Base-by-base conservation (phyloP, 2,329 filamentous ascomycete species). In the Venturia pyrina region DNA sequence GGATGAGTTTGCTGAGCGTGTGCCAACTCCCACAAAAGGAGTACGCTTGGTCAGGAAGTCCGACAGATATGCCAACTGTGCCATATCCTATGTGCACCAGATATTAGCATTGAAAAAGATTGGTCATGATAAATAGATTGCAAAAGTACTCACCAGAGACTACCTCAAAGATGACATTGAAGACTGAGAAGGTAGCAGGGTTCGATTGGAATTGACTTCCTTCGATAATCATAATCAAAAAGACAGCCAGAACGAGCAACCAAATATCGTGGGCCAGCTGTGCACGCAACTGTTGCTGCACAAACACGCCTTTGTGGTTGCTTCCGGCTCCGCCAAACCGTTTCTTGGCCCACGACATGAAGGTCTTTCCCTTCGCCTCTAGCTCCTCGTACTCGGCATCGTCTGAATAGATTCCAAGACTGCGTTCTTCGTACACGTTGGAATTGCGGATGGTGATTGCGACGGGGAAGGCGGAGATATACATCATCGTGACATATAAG, bases 401-500 rank as follows among this genome's bases (percentile, higher is more conserved):
- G n/a, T 75, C 71, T 13, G 76, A 74, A 70, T 87, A 88, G 34
- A 87, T 80, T 0, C 85, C 86, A 5, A 89, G 73, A 61, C 82
- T 83, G 59, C 81, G 79, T 71, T 87, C 85, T 73, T 87, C 84
- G 72, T 87, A 87, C 5, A 84, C 82, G 68, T 85, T 68, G 40
- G 56, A 82, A 64, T 83, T 81, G 56, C 85, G 81, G 74, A 87
- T 85, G 21, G 79, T 84, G 64, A 87, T 85, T 17, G 83, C 84
- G 41, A 87, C 82, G 0, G 85, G 85, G 67, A 85, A 86, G 4
- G 83, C 81, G 5, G 82, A 81, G 60, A 87, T 86, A 73, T 87
- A 87, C 85, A 88, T 87, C 85, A 87, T 87, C 57, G 85, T 79
- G 0, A 87, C 76, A 66, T 86, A 82, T 43, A 84, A 80, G 44